Conservation (phyloP, 2,329 filamentous ascomycete species). For the Diaporthe humulicola region DNA sequence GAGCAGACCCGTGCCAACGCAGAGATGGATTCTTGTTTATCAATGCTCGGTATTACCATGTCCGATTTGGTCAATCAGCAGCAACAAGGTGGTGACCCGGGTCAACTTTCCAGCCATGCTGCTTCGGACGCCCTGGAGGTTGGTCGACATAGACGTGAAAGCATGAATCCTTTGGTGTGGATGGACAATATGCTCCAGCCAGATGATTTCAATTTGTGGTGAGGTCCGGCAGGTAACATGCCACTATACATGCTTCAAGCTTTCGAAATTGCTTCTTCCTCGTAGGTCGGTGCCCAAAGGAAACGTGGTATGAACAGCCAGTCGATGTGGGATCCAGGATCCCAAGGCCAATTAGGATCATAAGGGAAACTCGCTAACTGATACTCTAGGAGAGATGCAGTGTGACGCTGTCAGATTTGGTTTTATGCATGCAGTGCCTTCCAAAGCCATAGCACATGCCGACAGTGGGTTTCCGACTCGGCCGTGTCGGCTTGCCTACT, state of each 20-base stretch:
- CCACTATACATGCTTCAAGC: background rate
- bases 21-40: conserved; percentile 11
- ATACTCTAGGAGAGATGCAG: background rate
- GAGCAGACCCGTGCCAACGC: background rate
- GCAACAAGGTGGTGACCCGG: background rate
- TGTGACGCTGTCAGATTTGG: background rate
- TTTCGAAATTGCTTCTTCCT: background rate
- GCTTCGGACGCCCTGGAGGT: background rate
- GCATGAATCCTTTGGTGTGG: background rate
- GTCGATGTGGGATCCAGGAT: background rate
- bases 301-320: background rate
- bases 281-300: background rate
- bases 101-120: background rate
- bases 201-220: background rate
- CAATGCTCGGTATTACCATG: background rate
- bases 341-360: background rate
- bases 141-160: background rate
- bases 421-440: background rate
- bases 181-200: background rate
- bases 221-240: background rate
- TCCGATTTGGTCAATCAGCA: background rate
- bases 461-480: conserved; percentile 41
- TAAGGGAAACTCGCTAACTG: background rate
- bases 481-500: conserved; percentile 11
- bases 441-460: background rate